phyloP scores from a whole-genome alignment of 2,329 filamentous ascomycete species.

The Xylaria hypoxylon region DNA sequence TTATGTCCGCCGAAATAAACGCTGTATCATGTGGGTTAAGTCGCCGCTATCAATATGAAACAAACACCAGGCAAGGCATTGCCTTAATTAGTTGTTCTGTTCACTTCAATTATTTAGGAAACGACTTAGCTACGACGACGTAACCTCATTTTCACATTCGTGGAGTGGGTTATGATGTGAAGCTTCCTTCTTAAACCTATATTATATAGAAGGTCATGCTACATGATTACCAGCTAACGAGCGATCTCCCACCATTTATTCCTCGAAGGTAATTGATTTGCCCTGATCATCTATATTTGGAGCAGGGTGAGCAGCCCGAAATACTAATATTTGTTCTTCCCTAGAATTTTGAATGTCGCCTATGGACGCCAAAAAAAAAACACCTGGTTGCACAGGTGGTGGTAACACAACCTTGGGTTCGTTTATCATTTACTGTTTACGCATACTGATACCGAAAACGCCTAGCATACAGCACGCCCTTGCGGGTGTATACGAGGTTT shows the following conservation, averaged over 20 bases:
- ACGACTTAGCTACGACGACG: not conserved
- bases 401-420: slow-evolving; percentile 6
- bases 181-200: not conserved
- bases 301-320: not conserved
- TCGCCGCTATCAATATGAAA: not conserved
- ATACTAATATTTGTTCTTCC: not conserved
- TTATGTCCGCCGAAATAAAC: slow-evolving; percentile 2
- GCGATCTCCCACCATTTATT: not conserved
- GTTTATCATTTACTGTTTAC: not conserved
- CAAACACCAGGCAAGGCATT: not conserved
- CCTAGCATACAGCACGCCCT: not conserved
- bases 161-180: slow-evolving; percentile 1
- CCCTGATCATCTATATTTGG: not conserved
- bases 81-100: not conserved
- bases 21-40: not conserved
- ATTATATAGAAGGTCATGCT: not conserved
- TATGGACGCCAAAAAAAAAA: not conserved
- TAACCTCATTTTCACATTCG: not conserved
- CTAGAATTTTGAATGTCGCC: not conserved
- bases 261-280: not conserved
- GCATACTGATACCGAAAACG: not conserved
- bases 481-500: not conserved
- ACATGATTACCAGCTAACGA: not conserved
- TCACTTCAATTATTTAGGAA: not conserved
- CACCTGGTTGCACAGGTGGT: slow-evolving; percentile 5